These are phyloP conservation scores for Psilocybe tampanensis DNA, from an alignment of 768 basidiomycete species.

Conservation along the genomic window DNA sequence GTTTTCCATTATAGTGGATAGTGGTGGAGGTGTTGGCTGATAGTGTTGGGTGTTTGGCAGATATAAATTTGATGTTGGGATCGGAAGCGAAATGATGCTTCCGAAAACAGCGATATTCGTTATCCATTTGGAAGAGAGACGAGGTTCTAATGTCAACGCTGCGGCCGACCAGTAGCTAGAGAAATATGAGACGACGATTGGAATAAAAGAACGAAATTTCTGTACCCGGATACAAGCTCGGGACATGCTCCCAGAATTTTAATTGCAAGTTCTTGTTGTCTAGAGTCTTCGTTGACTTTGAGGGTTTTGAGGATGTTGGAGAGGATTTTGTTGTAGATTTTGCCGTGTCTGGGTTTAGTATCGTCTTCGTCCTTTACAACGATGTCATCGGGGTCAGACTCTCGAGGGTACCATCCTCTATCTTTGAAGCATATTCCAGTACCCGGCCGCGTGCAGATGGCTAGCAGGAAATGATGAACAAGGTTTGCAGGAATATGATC, in stretches of 20 bases:
- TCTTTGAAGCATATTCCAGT: conserved; percentile 87
- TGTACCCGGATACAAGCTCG: conserved; percentile 78
- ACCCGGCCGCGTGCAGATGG: conserved; percentile 80
- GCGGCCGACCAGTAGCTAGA: conserved; percentile 72
- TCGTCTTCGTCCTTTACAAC: conserved; percentile 38
- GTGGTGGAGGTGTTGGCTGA: conserved; percentile 75
- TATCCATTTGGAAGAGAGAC: conserved; percentile 90
- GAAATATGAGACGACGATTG: background rate
- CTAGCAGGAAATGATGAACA: conserved; percentile 85
- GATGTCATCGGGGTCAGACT: conserved; percentile 39
- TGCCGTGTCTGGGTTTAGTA: conserved; percentile 35
- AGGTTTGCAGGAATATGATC: conserved; percentile 75
- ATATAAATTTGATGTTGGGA: conserved; percentile 67
- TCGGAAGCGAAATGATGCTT: conserved; percentile 72
- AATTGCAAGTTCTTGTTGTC: conserved; percentile 82
- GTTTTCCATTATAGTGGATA: conserved; percentile 72
- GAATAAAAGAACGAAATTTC: conserved; percentile 18
- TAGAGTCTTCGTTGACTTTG: conserved; percentile 86
- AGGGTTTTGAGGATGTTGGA: conserved; percentile 71
- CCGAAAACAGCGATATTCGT: conserved; percentile 86
- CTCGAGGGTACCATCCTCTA: conserved; percentile 88
- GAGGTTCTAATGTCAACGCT: conserved; percentile 78
- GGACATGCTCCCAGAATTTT: conserved; percentile 84
- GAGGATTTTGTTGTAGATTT: conserved; percentile 83
- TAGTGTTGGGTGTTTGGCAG: conserved; percentile 51